Evolutionary conservation across 192 early-diverging fungal species (phyloP), one percentile per base, ranked within the genome.

Genomic region (Backusella tarrabulga): DNA sequence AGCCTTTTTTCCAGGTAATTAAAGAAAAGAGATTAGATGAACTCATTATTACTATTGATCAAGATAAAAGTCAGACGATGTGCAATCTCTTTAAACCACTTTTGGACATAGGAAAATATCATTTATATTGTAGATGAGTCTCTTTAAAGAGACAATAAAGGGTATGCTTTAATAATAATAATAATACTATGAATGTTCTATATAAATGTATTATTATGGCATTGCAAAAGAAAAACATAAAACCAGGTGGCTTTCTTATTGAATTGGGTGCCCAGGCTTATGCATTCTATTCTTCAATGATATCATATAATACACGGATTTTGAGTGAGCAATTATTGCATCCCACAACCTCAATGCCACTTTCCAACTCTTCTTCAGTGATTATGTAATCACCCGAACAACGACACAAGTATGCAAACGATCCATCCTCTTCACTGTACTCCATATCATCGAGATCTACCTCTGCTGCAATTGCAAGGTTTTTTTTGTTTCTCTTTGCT

Each of bases 381-480:
- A 95, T 90, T 14, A 75, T 42, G 74, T 93, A 92, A 34, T 69
- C 75, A 34, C 90, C 88, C 14, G 91, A 87, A 83, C 93, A 95
- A 29, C 93, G 85, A 74, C 93, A 95, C 4, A 83, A 80, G 5
- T 84, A 81, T 15, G 87, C 77, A 68, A 88, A 95, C 1, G 66
- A 68, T 0, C 76, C 63, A 17, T 60, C 42, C 36, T 83, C 83
- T 75, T 91, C 88, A 68, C 92, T 84, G 52, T 88, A 93, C 2
- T 90, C 90, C 94, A 95, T 94, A 32, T 93, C 92, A 74, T 95
- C 94, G 72, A 95, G 74, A 81, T 94, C 93, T 29, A 95, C 84
- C 36, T 93, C 92, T 41, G 87, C 90, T 74, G 93, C 88, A 41
- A 94, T 89, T 3, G 89, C 87, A 15, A 88, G 91, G 14, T 86